Percentiles rank a stretch among this genome's conserved stretches.
These are phyloP conservation scores for Pterothamnion heteromorphum DNA, from an alignment of 31 red algal species.

Conservation along the genomic window DNA sequence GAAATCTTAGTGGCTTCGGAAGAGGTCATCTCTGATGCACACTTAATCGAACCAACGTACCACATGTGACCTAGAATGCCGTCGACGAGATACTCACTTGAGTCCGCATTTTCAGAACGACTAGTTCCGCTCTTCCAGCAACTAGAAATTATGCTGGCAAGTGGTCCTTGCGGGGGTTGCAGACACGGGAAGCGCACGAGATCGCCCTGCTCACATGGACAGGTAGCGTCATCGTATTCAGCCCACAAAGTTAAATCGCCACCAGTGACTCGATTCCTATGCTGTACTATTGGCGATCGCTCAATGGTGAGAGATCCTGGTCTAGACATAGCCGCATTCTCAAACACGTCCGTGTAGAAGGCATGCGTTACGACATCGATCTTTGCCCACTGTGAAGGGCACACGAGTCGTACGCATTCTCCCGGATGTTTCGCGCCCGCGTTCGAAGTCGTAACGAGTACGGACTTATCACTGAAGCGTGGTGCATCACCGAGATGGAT, in stretches of 20 bases:
- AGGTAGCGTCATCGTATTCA: neutral
- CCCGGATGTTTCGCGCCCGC: too few relatives aligned
- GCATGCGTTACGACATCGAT: neutral
- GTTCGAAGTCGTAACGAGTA: too few relatives aligned
- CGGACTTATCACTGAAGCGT: too few relatives aligned
- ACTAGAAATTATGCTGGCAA: neutral
- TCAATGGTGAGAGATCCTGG: constrained; percentile 6
- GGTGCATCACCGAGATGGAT: neutral
- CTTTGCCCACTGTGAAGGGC: constrained; percentile 27
- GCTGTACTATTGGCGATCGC: neutral
- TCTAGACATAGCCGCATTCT: neutral
- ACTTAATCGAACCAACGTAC: neutral
- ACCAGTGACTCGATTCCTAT: neutral
- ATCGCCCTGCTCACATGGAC: neutral
- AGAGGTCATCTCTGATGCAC: neutral
- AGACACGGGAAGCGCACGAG: neutral
- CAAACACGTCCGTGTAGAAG: constrained; percentile 17
- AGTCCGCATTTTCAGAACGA: neutral
- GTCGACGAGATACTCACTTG: neutral
- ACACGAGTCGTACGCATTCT: neutral
- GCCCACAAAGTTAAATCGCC: neutral
- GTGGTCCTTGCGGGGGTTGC: neutral
- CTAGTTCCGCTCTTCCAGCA: neutral
- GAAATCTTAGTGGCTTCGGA: neutral
- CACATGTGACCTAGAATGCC: neutral